A percentile compares a stretch with the other conserved stretches of the same genome.
Evolutionary conservation across 805 yeast species (phyloP).

Genomic region (Starmerella stellata): DNA sequence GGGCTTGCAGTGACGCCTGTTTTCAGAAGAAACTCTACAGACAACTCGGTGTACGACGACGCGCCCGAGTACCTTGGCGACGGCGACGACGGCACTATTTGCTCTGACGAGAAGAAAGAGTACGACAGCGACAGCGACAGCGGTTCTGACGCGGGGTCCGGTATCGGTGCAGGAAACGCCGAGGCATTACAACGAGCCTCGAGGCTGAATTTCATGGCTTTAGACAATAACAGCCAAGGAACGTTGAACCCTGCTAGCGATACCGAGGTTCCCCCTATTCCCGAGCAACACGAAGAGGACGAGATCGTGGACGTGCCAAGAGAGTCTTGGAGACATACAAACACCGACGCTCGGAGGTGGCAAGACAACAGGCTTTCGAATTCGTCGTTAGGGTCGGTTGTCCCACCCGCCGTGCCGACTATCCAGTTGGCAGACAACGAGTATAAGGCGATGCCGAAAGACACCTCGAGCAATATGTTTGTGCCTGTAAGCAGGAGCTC

Average conservation of each 20-base stretch:
- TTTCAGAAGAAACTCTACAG: constrained; percentile 9
- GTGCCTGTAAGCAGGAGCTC: constrained; percentile 21
- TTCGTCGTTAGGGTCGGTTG: constrained; percentile 62
- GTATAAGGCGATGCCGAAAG: constrained; percentile 17
- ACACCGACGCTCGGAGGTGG: constrained; percentile 24
- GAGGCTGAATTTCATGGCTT: constrained; percentile 22
- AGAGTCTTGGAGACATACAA: constrained; percentile 43
- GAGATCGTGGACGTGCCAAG: constrained; percentile 25
- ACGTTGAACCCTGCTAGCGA: constrained; percentile 5
- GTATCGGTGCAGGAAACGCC: constrained; percentile 17
- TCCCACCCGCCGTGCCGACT: constrained; percentile 31
- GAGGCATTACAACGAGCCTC: constrained; percentile 25
- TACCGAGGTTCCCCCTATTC: constrained; percentile 3
- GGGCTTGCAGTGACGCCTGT: constrained; percentile 16
- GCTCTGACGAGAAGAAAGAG: constrained; percentile 14
- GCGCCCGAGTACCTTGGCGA: constrained; percentile 12
- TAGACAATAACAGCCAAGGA: constrained; percentile 19
- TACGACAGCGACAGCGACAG: constrained; percentile 11
- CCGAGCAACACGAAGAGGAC: constrained; percentile 6
- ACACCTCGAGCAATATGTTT: constrained; percentile 21
- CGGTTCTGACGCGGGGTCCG: too few relatives aligned
- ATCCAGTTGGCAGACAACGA: constrained; percentile 47
- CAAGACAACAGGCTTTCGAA: constrained; percentile 42
- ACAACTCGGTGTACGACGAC: constrained; percentile 8
- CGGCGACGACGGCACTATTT: constrained; percentile 13